Percentiles rank a stretch among this genome's conserved stretches.
Conservation (phyloP, 2,329 filamentous ascomycete genomes). For the Pestalotiopsis sp. region DNA sequence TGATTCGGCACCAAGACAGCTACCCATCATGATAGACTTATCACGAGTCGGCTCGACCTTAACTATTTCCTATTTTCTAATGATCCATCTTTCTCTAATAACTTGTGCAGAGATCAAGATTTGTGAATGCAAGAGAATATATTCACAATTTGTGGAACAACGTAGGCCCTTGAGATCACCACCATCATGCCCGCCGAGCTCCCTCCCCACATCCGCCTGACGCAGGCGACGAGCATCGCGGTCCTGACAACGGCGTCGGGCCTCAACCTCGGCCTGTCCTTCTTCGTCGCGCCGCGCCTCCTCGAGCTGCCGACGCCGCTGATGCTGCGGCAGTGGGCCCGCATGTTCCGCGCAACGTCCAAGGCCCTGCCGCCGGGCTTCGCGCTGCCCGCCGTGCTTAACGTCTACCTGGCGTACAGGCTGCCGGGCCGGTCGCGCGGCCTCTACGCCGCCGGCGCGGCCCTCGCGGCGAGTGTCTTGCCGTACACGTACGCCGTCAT, state of each 20-base stretch:
- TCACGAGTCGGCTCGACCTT: too few species aligned
- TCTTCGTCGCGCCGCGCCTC: constrained; percentile 51
- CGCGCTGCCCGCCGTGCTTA: constrained; percentile 41
- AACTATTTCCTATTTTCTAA: too few species aligned
- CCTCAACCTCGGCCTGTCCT: constrained; percentile 40
- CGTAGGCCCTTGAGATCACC: background rate
- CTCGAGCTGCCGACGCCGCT: constrained; percentile 57
- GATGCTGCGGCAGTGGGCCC: constrained; percentile 57
- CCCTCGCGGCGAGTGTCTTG: constrained; percentile 45
- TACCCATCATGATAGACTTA: too few species aligned
- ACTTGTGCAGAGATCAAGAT: too few species aligned
- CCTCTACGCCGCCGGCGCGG: constrained; percentile 48
- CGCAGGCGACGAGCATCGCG: constrained; percentile 54
- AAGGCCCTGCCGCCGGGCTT: constrained; percentile 40
- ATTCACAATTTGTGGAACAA: too few species aligned
- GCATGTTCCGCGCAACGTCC: constrained; percentile 41
- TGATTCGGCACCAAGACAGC: too few species aligned
- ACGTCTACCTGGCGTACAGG: constrained; percentile 47
- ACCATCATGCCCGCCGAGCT: background rate
- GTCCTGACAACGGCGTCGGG: constrained; percentile 47
- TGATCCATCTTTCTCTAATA: too few species aligned
- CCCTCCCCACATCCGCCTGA: constrained; percentile 38
- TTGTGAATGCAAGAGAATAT: too few species aligned
- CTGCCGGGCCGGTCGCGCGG: constrained; percentile 19
- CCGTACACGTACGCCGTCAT: constrained; percentile 56